phyloP scores from a whole-genome alignment of 257 asterid species.

The Linaria vulgaris region DNA sequence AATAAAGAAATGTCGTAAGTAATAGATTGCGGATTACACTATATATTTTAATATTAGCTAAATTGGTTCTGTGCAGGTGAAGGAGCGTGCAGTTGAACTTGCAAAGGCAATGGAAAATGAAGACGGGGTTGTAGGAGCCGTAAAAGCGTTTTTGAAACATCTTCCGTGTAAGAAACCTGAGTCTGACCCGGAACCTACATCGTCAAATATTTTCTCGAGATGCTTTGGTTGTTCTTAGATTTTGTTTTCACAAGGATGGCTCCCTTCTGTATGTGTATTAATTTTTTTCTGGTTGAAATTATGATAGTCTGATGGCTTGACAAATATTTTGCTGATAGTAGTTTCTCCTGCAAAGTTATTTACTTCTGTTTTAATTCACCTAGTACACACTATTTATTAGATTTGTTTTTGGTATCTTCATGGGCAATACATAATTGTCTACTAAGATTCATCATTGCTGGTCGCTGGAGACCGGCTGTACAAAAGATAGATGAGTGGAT shows the following conservation, averaged over 20 bases:
- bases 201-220: constrained; percentile 54
- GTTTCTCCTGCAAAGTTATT: neutral
- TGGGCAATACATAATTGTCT: neutral
- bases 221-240: constrained; percentile 86
- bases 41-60: neutral
- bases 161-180: constrained; percentile 60
- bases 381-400: neutral
- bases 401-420: constrained; percentile 1
- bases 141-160: constrained; percentile 85
- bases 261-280: constrained; percentile 22
- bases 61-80: constrained; percentile 56
- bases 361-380: constrained; percentile 2
- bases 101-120: constrained; percentile 93
- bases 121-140: constrained; percentile 95
- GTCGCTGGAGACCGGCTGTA: too few relatives aligned
- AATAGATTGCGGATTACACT: too few relatives aligned
- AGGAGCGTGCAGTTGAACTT: constrained; percentile 78
- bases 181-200: constrained; percentile 42
- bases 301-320: constrained; percentile 8
- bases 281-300: constrained; percentile 7
- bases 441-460: too few relatives aligned
- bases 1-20: too few relatives aligned
- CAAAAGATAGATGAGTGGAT: too few relatives aligned
- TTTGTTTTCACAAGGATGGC: constrained; percentile 10
- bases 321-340: neutral